phyloP scores from a whole-genome alignment of 176 grass and related monocot species.

The Lolium perenne region DNA sequence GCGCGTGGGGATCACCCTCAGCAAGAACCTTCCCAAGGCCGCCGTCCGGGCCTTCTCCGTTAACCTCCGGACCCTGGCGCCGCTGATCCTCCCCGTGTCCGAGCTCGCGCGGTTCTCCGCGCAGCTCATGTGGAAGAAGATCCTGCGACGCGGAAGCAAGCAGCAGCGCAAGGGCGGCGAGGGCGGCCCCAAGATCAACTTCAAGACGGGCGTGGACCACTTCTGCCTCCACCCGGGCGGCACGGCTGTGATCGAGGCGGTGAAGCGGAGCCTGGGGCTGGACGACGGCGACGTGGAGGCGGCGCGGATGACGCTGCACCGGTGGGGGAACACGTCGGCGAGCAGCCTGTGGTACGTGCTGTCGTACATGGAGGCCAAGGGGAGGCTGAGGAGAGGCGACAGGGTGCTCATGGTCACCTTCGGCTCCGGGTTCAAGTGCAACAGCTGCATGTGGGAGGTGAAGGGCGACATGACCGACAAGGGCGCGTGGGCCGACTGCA shows the following conservation, averaged over 20 bases:
- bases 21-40: too few relatives aligned
- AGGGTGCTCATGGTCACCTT: conserved; percentile 61
- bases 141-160: too few relatives aligned
- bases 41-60: too few relatives aligned
- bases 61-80: too few relatives aligned
- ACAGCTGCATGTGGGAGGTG: conserved; percentile 55
- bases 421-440: conserved; percentile 70
- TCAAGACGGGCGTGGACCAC: conserved; percentile 59
- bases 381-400: conserved; percentile 52
- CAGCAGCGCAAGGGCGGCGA: too few relatives aligned
- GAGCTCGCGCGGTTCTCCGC: too few relatives aligned
- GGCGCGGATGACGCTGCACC: conserved; percentile 70
- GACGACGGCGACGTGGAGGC: conserved; percentile 61
- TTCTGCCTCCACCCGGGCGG: conserved; percentile 64
- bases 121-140: too few relatives aligned
- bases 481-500: conserved; percentile 54
- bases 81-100: too few relatives aligned
- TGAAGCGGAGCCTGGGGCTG: conserved; percentile 45
- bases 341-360: conserved; percentile 83
- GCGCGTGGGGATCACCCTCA: too few relatives aligned
- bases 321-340: conserved; percentile 80
- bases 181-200: conserved; percentile 40
- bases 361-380: conserved; percentile 62
- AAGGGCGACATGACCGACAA: conserved; percentile 41
- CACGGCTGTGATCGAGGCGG: conserved; percentile 52